Evolutionary conservation across 2,329 filamentous ascomycete genomes (phyloP).

Genomic region (Podosphaera xanthii): DNA sequence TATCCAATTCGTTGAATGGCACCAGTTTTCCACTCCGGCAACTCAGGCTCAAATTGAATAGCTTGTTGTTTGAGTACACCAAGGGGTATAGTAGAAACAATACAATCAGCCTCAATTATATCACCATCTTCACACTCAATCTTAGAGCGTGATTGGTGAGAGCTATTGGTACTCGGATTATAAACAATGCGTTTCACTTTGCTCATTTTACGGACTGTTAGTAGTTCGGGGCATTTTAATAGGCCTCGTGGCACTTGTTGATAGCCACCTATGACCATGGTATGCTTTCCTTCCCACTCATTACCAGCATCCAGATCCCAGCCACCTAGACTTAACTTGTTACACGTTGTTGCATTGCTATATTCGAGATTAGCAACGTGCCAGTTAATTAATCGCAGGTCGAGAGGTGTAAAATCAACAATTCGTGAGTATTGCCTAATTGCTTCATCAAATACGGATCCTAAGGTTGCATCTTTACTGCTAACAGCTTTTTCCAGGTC

Average conservation of each 20-base stretch:
- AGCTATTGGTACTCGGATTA: conserved; percentile 24
- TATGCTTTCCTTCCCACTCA: conserved; percentile 87
- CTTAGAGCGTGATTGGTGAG: conserved; percentile 23
- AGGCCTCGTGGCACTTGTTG: conserved; percentile 80
- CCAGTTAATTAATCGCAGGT: conserved; percentile 87
- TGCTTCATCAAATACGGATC: conserved; percentile 80
- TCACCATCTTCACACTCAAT: conserved; percentile 62
- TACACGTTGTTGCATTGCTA: conserved; percentile 77
- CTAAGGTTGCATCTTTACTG: conserved; percentile 47
- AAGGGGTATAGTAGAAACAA: conserved; percentile 77
- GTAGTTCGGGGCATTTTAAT: conserved; percentile 48
- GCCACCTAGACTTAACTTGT: conserved; percentile 64
- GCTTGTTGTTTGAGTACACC: conserved; percentile 72
- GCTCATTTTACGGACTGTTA: conserved; percentile 55
- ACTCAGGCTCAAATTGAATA: conserved; percentile 66
- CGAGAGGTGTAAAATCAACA: conserved; percentile 61
- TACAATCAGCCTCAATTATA: conserved; percentile 57
- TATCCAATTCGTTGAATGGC: conserved; percentile 73
- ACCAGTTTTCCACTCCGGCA: conserved; percentile 69
- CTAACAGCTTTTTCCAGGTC: conserved; percentile 44
- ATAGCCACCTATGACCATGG: conserved; percentile 83
- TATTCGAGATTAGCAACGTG: conserved; percentile 97
- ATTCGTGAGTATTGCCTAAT: conserved; percentile 69
- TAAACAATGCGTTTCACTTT: conserved; percentile 50
- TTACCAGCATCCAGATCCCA: conserved; percentile 98